Conservation (phyloP, 371 early-diverging fungal species). For the Batkoa obscura region DNA sequence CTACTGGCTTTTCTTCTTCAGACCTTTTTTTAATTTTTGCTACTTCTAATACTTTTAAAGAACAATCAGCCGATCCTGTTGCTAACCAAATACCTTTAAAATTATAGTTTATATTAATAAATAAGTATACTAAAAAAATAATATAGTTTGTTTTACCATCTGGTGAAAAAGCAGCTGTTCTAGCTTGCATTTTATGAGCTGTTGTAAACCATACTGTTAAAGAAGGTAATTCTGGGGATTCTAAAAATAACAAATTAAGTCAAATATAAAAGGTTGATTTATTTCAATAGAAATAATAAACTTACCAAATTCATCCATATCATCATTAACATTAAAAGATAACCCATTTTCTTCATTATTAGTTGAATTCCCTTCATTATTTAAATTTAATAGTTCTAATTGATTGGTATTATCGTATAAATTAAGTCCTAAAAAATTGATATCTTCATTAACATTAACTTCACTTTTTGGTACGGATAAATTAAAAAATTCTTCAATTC, state of each 20-base stretch:
- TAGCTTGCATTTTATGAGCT: conserved; percentile 19
- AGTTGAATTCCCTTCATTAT: background rate
- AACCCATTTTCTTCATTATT: background rate
- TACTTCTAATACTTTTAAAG: conserved; percentile 77
- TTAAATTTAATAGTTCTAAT: background rate
- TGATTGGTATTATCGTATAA: too few relatives aligned
- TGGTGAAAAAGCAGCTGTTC: conserved; percentile 16
- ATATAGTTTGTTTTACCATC: conserved; percentile 13
- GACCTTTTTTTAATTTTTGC: conserved; percentile 45
- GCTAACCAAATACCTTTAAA: conserved; percentile 55
- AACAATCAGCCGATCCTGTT: conserved; percentile 75
- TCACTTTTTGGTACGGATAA: too few relatives aligned
- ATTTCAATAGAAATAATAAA: background rate
- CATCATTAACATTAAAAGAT: background rate
- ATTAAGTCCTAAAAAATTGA: too few relatives aligned
- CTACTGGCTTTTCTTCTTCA: conserved; percentile 53
- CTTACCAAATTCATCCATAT: background rate
- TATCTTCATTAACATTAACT: too few relatives aligned
- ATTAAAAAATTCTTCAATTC: too few relatives aligned
- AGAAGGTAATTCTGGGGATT: conserved; percentile 5
- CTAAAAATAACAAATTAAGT: background rate
- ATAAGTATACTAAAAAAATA: too few relatives aligned
- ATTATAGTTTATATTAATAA: too few relatives aligned
- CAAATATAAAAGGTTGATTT: conserved; percentile 6
- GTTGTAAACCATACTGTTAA: conserved; percentile 12